Evolutionary conservation across 345 rosid species (phyloP), one percentile per base, ranked within the genome.

Genomic region (Citrus australasica): DNA sequence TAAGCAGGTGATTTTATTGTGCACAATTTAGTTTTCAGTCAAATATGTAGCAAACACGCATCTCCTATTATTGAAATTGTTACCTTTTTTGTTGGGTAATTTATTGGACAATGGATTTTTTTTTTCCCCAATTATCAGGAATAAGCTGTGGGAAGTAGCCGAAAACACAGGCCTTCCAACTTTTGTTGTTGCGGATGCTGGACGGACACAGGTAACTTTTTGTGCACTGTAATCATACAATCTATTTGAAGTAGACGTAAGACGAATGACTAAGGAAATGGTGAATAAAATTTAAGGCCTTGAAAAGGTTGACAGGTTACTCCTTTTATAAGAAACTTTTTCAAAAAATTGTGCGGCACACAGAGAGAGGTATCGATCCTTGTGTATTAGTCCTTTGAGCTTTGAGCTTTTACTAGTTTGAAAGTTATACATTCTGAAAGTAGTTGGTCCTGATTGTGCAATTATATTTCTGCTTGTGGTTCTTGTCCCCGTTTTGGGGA

Each of bases 151-250:
- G 82, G 97, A 92, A 84, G 90, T 92, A 75, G 97, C 98, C 83
- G 95, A 93, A 81, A 83, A 75, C 73, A 78, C 88, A 53, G 97
- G 97, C 79, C 97, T 94, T 77, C 97, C 97, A 6, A 90, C 97
- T 77, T 94, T 90, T 85, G 92, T 89, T 78, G 97, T 93, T n/a
- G 93, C 98, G 67, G 98, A 94, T 90, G 98, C 97, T 64, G 98
- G 97, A 81, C 79, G 91, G 88, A 94, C 98, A 74, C 89, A 94
- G 95, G 98, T 89, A 79, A 42, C 16, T 33, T 24, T 79, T 71
- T 53, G 30, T 30, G 48, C 69, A 22, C 3, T 48, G 28, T 65
- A 48, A 32, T 68, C 40, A 9, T 37, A 5, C 35, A 21, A 59
- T 71, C 48, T 38, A 19, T 32, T n/a, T 73, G 22, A 53, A 70